These are phyloP conservation scores for Colletotrichum sp. DNA, from an alignment of 2,329 filamentous ascomycete species.

Conservation along the genomic window DNA sequence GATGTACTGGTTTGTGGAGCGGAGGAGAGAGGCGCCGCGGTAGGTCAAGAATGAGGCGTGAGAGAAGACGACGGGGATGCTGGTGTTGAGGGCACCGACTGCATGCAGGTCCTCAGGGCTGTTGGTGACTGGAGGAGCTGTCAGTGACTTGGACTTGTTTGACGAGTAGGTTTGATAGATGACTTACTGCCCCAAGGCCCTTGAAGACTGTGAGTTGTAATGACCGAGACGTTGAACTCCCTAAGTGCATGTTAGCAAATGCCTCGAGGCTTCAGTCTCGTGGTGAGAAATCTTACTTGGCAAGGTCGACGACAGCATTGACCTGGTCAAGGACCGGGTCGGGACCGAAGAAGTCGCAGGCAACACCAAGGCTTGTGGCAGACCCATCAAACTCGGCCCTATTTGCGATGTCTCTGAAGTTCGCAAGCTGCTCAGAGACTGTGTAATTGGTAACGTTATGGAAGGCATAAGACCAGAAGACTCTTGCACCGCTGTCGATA, in stretches of 20 bases:
- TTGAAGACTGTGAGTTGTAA: conserved; percentile 50
- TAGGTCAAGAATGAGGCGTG: conserved; percentile 52
- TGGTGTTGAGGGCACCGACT: conserved; percentile 44
- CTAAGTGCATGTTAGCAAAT: neutral
- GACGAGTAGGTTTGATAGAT: neutral
- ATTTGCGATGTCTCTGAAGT: conserved; percentile 41
- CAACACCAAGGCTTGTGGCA: conserved; percentile 42
- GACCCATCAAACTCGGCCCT: conserved; percentile 28
- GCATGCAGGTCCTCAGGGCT: conserved; percentile 41
- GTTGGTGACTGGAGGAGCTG: conserved; percentile 29
- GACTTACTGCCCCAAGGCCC: conserved; percentile 42
- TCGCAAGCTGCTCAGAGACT: conserved; percentile 37
- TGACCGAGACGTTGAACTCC: conserved; percentile 44
- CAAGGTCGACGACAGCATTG: conserved; percentile 34
- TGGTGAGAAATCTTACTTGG: conserved; percentile 27
- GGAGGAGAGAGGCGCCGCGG: conserved; percentile 44
- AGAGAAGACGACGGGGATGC: conserved; percentile 55
- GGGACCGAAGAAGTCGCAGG: conserved; percentile 43
- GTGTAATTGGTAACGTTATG: conserved; percentile 38
- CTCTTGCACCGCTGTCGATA: conserved; percentile 51
- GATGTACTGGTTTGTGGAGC: conserved; percentile 54
- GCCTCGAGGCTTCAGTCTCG: neutral
- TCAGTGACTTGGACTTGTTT: neutral
- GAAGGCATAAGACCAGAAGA: conserved; percentile 52
- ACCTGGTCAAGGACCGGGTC: conserved; percentile 30